Base-by-base conservation (phyloP, 192 early-diverging fungal genomes). In the Irineochytrium annulatum region DNA sequence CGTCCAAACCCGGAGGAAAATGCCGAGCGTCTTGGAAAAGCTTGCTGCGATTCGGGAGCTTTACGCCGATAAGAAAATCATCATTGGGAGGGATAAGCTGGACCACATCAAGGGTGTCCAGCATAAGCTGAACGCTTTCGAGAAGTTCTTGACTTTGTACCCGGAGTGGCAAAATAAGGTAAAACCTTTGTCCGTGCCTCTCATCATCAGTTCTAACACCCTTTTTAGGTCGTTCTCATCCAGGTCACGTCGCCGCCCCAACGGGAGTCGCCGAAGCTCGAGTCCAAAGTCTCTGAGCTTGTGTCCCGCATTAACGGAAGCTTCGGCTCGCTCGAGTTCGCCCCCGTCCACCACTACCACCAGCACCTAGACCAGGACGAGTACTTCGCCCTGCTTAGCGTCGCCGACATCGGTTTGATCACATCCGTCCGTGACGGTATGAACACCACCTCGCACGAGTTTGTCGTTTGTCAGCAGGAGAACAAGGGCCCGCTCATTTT, bases 381-480 rank as follows among this genome's bases (percentile, higher is more conserved):
- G 67, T 99, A 95, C 75, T 95, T 87, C 69, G 93, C 92, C 0
- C 72, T 99, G 34, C 77, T 99, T 13, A 86, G 82, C 57, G 84
- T 94, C 14, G 97, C 97, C n/a, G 93, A 99, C 66, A 78, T 93
- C 22, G 92, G 86, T 0, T 69, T 99, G 46, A 95, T 95, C 61
- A 97, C 95, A 0, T 80, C 86, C 30, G 81, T 95, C 17, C 86
- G 93, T 28, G 97, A 99, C 64, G 97, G 95, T 19, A 97, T 99
- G 97, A 97, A 97, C 67, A 95, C 95, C 0, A 91, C 90, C 14
- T 89, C 87, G 43, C 89, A 95, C 57, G 93, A 97, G 71, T 97
- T 87, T 69, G 86, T 94, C 8, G 87, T 97, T 28, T 93, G 91
- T 71, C 94, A 97, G 72, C 74, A 87, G 19, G 43, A 55, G 8